Conservation (phyloP, 495 filamentous ascomycete species). For the Tuber aestivum region DNA sequence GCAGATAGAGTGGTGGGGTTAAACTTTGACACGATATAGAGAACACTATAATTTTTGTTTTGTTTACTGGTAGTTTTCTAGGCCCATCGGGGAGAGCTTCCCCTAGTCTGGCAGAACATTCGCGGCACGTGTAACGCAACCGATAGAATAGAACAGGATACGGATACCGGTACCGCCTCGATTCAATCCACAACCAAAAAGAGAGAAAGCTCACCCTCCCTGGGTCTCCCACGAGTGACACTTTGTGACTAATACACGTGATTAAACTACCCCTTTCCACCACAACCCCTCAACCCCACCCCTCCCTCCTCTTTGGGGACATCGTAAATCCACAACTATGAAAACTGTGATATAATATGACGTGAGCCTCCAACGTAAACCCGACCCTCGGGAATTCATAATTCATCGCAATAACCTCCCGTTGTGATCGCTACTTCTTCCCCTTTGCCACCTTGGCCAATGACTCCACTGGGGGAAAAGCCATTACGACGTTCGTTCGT, state of each 20-base stretch:
- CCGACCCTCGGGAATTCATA: too few relatives aligned
- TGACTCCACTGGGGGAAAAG: too few relatives aligned
- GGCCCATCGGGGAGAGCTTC: neutral
- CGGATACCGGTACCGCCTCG: neutral
- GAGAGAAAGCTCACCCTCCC: neutral
- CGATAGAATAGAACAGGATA: neutral
- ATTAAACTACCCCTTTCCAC: neutral
- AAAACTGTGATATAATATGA: too few relatives aligned
- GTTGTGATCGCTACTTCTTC: too few relatives aligned
- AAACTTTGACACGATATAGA: neutral
- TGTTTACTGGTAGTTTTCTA: too few relatives aligned
- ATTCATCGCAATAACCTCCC: too few relatives aligned
- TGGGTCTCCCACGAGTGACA: neutral
- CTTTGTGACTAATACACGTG: neutral
- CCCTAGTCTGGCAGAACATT: neutral
- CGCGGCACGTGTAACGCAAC: neutral
- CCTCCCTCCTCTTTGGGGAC: too few relatives aligned
- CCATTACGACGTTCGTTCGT: too few relatives aligned
- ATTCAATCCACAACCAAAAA: neutral
- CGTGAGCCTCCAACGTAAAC: too few relatives aligned
- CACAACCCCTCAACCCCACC: neutral
- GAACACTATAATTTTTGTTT: neutral
- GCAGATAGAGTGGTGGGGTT: neutral
- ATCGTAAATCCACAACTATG: too few relatives aligned
- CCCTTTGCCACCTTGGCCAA: too few relatives aligned